Base-by-base conservation (phyloP, 306 rosid species). In the Cicer chorassanicum region DNA sequence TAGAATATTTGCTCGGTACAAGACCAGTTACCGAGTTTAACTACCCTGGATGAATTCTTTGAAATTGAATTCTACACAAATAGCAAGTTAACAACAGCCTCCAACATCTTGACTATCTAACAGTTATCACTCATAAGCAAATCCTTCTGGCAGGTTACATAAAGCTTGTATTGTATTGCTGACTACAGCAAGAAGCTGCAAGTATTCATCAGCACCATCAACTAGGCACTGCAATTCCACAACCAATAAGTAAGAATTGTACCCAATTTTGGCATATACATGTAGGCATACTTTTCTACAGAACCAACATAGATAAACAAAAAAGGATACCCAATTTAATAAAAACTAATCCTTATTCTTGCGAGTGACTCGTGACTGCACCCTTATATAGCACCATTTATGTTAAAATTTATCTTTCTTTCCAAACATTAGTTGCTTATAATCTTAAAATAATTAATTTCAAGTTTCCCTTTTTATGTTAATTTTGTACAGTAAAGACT, bases 151-250 rank as follows among this genome's bases (percentile, higher is more conserved):
- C 91, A 89, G 87, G 87, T 87, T 79, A 44, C 82, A 80, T 21
- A 84, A 66, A 65, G 94, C 90, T 75, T 88, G 87, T 87, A 89
- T 92, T 39, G 88, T 77, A 62, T 68, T 83, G 89, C 99, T 83
- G 29, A 88, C 87, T 70, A 90, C 93, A 24, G 83, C 96, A 12
- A 94, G 96, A 77, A 94, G 92, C 85, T 92, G 96, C 89, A 94
- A 77, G 83, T 94, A 92, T 75, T 90, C 96, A 44, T 92, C 99
- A 2, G 93, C 93, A 29, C 97, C 96, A 57, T 94, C 97, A 15
- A 92, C 88, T 6, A 94, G 89, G 82, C 89, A 76, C 99, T 91
- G 93, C 83, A 83, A 70, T 81, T 72, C 67, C 70, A 76, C 70
- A 80, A 42, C 61, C 64, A 57, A 72, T 38, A 69, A 69, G 62